Conservation (phyloP, 306 rosid genomes). For the Begonia peltatifolia region DNA sequence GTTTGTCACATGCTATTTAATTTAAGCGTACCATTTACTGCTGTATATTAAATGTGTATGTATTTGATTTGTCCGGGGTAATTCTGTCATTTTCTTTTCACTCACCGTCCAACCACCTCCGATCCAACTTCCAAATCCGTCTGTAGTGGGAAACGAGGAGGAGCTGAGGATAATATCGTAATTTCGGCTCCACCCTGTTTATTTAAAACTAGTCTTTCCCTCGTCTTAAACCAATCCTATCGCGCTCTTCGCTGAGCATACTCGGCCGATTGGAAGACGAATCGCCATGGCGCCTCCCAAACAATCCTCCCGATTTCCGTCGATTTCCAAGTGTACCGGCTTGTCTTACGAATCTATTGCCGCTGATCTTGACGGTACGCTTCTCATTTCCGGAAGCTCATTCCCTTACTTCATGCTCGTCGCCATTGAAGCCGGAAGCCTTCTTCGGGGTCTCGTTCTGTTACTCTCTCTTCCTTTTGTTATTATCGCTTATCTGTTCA, state of each 20-base stretch:
- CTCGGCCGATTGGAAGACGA: slow-evolving; percentile 1
- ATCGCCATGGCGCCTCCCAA: slow-evolving; percentile 28
- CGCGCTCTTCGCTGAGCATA: not conserved
- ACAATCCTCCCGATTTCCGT: slow-evolving; percentile 30
- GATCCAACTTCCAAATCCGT: too few relatives aligned
- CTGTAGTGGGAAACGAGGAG: too few relatives aligned
- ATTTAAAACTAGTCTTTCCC: slow-evolving; percentile 13
- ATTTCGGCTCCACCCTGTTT: not conserved
- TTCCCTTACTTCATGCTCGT: slow-evolving; percentile 93
- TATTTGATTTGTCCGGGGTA: too few relatives aligned
- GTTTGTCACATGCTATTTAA: too few relatives aligned
- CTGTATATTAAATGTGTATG: too few relatives aligned
- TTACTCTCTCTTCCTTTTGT: slow-evolving; percentile 72
- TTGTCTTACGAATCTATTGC: slow-evolving; percentile 48
- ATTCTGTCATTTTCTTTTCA: too few relatives aligned
- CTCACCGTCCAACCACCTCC: too few relatives aligned
- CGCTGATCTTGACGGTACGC: slow-evolving; percentile 91
- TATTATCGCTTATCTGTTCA: slow-evolving; percentile 63
- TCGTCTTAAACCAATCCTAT: not conserved
- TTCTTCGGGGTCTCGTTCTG: slow-evolving; percentile 71
- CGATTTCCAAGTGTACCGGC: slow-evolving; percentile 31
- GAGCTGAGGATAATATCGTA: too few relatives aligned
- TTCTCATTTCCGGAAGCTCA: slow-evolving; percentile 60
- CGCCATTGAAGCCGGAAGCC: slow-evolving; percentile 93
- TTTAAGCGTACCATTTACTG: too few relatives aligned